Base-by-base conservation (phyloP, 2,329 filamentous ascomycete genomes). In the Ceratocystis cacaofunesta region DNA sequence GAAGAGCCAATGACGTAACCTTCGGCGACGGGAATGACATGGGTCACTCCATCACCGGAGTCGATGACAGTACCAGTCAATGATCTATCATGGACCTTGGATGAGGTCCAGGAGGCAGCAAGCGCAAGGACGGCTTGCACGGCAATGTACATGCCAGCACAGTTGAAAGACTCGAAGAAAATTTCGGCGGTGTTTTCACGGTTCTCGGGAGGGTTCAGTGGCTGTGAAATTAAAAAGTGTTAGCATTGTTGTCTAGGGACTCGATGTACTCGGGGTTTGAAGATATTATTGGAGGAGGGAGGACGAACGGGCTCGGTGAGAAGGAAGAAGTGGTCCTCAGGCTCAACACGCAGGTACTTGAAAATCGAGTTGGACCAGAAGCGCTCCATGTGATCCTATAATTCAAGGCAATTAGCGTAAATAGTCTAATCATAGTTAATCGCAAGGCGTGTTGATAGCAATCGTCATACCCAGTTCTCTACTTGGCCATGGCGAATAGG, bases 331-430 rank as follows among this genome's bases (percentile, higher is more conserved):
- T 99, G 94, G 75, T 99, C 94, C 78, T 99, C 94, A 36, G 94
- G 94, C 78, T 99, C 94, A 70, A 99, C 94, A 72, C 94, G 86
- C 64, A 99, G 83, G 74, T 99, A 99, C 76, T 99, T 99, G 85
- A 99, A 99, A 78, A 99, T 99, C 69, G 94, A 99, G 79, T 97
- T 97, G 70, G 95, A 97, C 94, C 94, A 99, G 79, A 97, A 99
- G 69, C 94, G 87, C 77, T 99, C 94, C 94, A 99, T 99, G 73
- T 96, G 90, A 77, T 99, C 94, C 89, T 94, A 70, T 5, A 68
- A 65, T 68, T 57, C 68, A 15, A 36, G 22, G 25, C 17, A 36
- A 48, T 65, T 65, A 65, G 58, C 50, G 46, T 30, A 19, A 41
- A n/a, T n/a, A 12, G n/a, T 30, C 17, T n/a, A 76, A 73, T 67